phyloP scores from a whole-genome alignment of 352 stramenopile genomes.

The Pythium brassicae region DNA sequence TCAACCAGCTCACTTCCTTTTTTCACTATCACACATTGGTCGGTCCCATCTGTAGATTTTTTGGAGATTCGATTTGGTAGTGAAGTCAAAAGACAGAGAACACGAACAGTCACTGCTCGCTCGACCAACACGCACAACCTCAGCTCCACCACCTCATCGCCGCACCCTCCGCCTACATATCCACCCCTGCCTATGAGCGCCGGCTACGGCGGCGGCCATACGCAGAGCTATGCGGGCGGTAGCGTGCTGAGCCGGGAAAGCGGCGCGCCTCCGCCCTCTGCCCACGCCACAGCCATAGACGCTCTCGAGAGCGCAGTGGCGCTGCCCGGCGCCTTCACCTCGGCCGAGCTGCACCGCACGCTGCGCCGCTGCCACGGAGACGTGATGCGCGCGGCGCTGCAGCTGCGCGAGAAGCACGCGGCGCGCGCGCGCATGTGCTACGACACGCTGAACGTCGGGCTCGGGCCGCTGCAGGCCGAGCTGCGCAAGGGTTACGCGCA shows the following conservation, averaged over 20 bases:
- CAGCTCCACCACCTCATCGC: too few species aligned
- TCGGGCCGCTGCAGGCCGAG: conserved; percentile 55
- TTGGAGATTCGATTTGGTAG: too few species aligned
- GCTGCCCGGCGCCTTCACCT: conserved; percentile 52
- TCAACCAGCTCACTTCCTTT: too few species aligned
- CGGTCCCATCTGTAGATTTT: too few species aligned
- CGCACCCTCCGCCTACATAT: too few species aligned
- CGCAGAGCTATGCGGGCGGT: neutral
- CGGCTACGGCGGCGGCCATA: conserved; percentile 12
- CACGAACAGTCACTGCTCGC: neutral
- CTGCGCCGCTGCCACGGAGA: conserved; percentile 58
- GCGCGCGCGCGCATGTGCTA: conserved; percentile 42
- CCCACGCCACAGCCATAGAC: conserved; percentile 46
- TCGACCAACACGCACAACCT: neutral
- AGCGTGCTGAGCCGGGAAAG: conserved; percentile 9
- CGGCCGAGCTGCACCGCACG: conserved; percentile 48
- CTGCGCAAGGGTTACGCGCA: conserved; percentile 75
- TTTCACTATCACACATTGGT: too few species aligned
- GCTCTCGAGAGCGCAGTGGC: conserved; percentile 65
- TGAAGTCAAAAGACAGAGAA: too few species aligned
- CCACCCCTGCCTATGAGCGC: conserved; percentile 10
- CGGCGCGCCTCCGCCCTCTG: conserved; percentile 24
- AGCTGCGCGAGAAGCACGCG: conserved; percentile 64
- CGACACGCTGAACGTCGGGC: conserved; percentile 57
- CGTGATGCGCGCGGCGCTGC: conserved; percentile 65